Evolutionary conservation across 2,329 filamentous ascomycete species (phyloP), one percentile per base, ranked within the genome.

Genomic region (Sclerotinia spermophila): DNA sequence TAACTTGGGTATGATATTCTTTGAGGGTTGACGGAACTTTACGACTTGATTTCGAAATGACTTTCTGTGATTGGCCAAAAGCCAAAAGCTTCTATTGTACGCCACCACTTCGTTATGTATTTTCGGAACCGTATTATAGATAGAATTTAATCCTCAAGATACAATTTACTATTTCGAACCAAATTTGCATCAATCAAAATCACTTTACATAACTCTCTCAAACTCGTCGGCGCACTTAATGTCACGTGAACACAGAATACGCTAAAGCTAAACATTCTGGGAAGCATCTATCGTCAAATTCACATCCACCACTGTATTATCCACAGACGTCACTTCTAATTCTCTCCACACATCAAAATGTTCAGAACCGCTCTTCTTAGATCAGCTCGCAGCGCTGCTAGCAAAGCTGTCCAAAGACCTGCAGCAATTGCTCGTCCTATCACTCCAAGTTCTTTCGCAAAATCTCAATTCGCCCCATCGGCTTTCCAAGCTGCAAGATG

Each of bases 281-380:
- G 68, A 66, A 66, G 59, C 59, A 42, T 48, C 59, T 51, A 69
- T 55, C 40, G 56, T 30, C 60, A 66, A 69, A 58, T 56, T 66
- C 59, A 27, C 11, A 40, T 69, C 35, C 45, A 48, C 60, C 42
- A 66, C 30, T 51, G 60, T 51, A 69, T 45, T 55, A 69, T 65
- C 21, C 68, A 56, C 60, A 58, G 68, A 69, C 58, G 72, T 61
- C 61, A 55, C 62, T 67, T 70, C 48, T 68, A 72, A 72, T 58
- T 48, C 67, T 71, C 55, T 71, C 75, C 71, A 69, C 71, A 74
- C 75, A 74, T 78, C 84, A 89, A 79, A 75, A 98, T 98, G 95
- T 94, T 97, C 87, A 92, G 95, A 85, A 89, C 92, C 82, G 90
- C 92, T 81, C 83, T 96, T 82, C 86, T 95, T 85, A 92, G 92